Conservation (phyloP, 1,284 basidiomycete genomes). For the Trametes hirsuta region DNA sequence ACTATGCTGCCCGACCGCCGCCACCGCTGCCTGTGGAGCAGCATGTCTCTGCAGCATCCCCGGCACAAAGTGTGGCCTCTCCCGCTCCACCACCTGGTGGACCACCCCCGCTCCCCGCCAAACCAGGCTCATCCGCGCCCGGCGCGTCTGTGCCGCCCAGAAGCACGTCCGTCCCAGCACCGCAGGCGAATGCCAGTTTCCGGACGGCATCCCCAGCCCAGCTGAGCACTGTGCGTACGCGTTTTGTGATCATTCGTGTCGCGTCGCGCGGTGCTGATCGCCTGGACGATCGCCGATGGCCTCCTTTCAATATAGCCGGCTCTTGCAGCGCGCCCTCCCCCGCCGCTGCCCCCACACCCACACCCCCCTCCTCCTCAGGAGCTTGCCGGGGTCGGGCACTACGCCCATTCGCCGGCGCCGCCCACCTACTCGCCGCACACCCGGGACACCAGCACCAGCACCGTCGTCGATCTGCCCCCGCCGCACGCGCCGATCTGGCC, state of each 20-base stretch:
- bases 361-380: slow-evolving; percentile 13
- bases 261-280: slow-evolving; percentile 14
- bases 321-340: slow-evolving; percentile 42
- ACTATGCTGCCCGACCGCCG: slow-evolving; percentile 36
- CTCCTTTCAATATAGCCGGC: slow-evolving; percentile 31
- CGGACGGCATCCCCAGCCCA: slow-evolving; percentile 16
- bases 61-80: slow-evolving; percentile 28
- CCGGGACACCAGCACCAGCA: not conserved
- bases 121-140: slow-evolving; percentile 40
- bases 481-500: slow-evolving; percentile 18
- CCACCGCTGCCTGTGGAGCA: slow-evolving; percentile 33
- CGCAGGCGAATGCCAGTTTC: slow-evolving; percentile 7
- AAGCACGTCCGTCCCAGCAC: slow-evolving; percentile 25
- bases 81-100: slow-evolving; percentile 27
- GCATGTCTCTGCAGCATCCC: slow-evolving; percentile 20
- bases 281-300: slow-evolving; percentile 11
- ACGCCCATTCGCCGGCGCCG: slow-evolving; percentile 26
- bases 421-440: slow-evolving; percentile 31
- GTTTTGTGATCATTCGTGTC: slow-evolving; percentile 9
- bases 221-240: slow-evolving; percentile 24
- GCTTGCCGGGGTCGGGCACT: slow-evolving; percentile 22
- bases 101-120: slow-evolving; percentile 51
- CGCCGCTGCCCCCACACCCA: slow-evolving; percentile 40
- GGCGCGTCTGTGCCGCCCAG: slow-evolving; percentile 20
- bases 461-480: slow-evolving; percentile 17